These are phyloP conservation scores for Penicillium desertorum DNA, from an alignment of 495 filamentous ascomycete species.

Conservation along the genomic window DNA sequence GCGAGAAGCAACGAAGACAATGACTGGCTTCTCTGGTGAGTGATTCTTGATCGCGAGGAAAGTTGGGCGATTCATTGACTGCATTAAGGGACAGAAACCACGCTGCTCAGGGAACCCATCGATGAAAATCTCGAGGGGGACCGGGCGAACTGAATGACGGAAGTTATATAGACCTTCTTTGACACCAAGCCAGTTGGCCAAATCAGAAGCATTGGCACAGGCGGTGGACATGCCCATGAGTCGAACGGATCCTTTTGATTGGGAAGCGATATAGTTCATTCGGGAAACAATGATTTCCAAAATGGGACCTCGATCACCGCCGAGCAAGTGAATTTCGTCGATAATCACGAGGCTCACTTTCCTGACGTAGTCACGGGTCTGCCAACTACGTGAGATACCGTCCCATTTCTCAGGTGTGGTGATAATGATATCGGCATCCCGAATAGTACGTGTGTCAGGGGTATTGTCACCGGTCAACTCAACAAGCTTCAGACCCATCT, in stretches of 20 bases:
- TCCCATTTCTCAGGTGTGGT: conserved; percentile 99
- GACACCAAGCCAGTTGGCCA: conserved; percentile 96
- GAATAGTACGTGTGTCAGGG: conserved; percentile 90
- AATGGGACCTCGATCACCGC: conserved; percentile 94
- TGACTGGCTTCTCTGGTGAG: conserved; percentile 93
- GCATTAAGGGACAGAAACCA: conserved; percentile 97
- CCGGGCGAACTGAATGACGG: conserved; percentile 93
- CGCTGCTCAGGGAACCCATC: conserved; percentile 95
- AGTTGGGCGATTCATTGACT: conserved; percentile 97
- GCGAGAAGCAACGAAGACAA: conserved; percentile 96
- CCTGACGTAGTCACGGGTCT: conserved; percentile 91
- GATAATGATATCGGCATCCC: conserved; percentile 95
- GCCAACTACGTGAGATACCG: conserved; percentile 97
- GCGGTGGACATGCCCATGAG: conserved; percentile 98
- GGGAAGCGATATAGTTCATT: conserved; percentile 99
- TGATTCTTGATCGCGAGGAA: conserved; percentile 96
- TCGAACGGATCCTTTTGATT: conserved; percentile 79
- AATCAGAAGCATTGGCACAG: conserved; percentile 90
- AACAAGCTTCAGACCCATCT: conserved; percentile 87
- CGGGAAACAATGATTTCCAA: conserved; percentile 98
- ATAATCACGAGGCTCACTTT: conserved; percentile 97
- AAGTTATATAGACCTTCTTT: conserved; percentile 98
- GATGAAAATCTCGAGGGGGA: conserved; percentile 93
- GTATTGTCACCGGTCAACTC: conserved; percentile 99
- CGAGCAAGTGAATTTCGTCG: conserved; percentile 96